Evolutionary conservation across 2,329 filamentous ascomycete species (phyloP).

Genomic region (Lasiodiplodia hormozganensis): DNA sequence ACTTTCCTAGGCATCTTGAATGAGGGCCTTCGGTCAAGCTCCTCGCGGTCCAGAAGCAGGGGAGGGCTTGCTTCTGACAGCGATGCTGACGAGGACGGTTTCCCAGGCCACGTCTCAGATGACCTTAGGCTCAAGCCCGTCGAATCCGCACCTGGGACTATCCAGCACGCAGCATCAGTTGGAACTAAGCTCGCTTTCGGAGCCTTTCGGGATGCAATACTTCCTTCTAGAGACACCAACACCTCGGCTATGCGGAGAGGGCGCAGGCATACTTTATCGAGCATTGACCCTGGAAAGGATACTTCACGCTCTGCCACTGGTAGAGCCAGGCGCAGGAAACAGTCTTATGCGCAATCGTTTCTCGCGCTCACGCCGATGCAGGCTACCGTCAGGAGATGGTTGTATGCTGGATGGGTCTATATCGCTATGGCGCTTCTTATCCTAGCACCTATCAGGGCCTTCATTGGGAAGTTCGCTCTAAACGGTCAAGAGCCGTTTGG

Average conservation of each 20-base stretch:
- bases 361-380: constrained; percentile 81
- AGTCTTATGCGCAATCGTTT: constrained; percentile 64
- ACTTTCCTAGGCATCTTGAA: constrained; percentile 52
- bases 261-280: constrained; percentile 45
- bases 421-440: constrained; percentile 69
- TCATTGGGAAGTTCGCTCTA: constrained; percentile 73
- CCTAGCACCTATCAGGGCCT: constrained; percentile 72
- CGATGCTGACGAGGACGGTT: constrained; percentile 56
- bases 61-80: constrained; percentile 43
- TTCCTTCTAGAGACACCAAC: constrained; percentile 12
- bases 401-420: constrained; percentile 84
- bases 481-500: constrained; percentile 80
- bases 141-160: constrained; percentile 17
- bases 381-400: constrained; percentile 78
- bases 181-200: constrained; percentile 5
- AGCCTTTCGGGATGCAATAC: constrained; percentile 12
- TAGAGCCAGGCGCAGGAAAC: constrained; percentile 27
- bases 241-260: constrained; percentile 10
- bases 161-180: constrained; percentile 5
- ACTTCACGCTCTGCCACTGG: constrained; percentile 28
- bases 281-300: background rate
- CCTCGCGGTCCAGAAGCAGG: constrained; percentile 13
- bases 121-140: constrained; percentile 24
- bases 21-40: constrained; percentile 39
- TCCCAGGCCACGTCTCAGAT: constrained; percentile 4